Conservation (phyloP, 139 green algal species). For the Pedinophyceae sp. region DNA sequence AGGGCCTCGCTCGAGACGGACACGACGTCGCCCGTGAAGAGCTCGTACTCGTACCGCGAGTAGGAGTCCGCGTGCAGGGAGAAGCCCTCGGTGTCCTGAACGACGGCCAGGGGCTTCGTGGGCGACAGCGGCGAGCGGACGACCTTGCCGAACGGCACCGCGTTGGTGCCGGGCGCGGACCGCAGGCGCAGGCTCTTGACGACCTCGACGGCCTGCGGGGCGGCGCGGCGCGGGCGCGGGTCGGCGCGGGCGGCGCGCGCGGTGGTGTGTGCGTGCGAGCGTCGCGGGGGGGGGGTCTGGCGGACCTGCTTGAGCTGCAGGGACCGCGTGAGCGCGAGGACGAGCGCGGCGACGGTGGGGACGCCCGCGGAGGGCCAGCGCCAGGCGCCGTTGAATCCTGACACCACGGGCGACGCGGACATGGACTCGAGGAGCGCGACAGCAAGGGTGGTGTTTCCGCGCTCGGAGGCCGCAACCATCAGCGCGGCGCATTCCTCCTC, state of each 20-base stretch:
- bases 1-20: slow-evolving; percentile 37
- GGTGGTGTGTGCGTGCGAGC: too few relatives aligned
- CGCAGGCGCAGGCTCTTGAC: slow-evolving; percentile 9
- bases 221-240: slow-evolving; percentile 41
- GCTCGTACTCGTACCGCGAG: slow-evolving; percentile 65
- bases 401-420: slow-evolving; percentile 9
- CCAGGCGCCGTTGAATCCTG: background rate
- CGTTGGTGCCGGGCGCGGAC: slow-evolving; percentile 12
- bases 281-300: too few relatives aligned
- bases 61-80: slow-evolving; percentile 49
- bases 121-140: slow-evolving; percentile 48
- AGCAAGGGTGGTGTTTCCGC: slow-evolving; percentile 42
- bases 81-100: slow-evolving; percentile 68
- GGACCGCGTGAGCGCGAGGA: slow-evolving; percentile 58
- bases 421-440: slow-evolving; percentile 46
- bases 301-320: too few relatives aligned
- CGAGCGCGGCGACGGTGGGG: slow-evolving; percentile 31
- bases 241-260: slow-evolving; percentile 30
- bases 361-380: slow-evolving; percentile 42
- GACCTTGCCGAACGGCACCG: slow-evolving; percentile 56
- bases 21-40: slow-evolving; percentile 53
- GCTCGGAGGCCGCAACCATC: slow-evolving; percentile 27
- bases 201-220: slow-evolving; percentile 8
- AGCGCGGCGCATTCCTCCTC: slow-evolving; percentile 17
- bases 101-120: slow-evolving; percentile 50